Percentiles rank a stretch among this genome's conserved stretches.
These are phyloP conservation scores for maize (Zea mays) DNA, from an alignment of 176 grass and related monocot species.

Conservation along the genomic window Zm-B73-REFERENCE-NAM-5.0 NC_050100.1:225758501-225759000, in stretches of 20 bases:
- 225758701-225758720: conserved; percentile 25
- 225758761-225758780: conserved; percentile 83
- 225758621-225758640: conserved; percentile 95
- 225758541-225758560: conserved; percentile 46
- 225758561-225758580: conserved; percentile 91
- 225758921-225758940: conserved; percentile 6
- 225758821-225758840: conserved; percentile 91
- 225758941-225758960: background rate
- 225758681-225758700: conserved; percentile 22
- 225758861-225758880: conserved; percentile 74
- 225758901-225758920: conserved; percentile 34
- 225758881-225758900: conserved; percentile 55
- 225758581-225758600: conserved; percentile 78
- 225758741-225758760: conserved; percentile 96
- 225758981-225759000: too few relatives aligned
- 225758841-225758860: conserved; percentile 84
- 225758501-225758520: conserved; percentile 9
- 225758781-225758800: conserved; percentile 83
- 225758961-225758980: too few relatives aligned
- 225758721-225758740: conserved; percentile 65
- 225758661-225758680: conserved; percentile 25
- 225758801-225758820: conserved; percentile 67
- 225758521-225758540: conserved; percentile 14
- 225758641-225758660: conserved; percentile 49
- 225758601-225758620: conserved; percentile 90